These are phyloP conservation scores for Beauveria sp. DNA, from an alignment of 2,329 filamentous ascomycete genomes.

Conservation along the genomic window DNA sequence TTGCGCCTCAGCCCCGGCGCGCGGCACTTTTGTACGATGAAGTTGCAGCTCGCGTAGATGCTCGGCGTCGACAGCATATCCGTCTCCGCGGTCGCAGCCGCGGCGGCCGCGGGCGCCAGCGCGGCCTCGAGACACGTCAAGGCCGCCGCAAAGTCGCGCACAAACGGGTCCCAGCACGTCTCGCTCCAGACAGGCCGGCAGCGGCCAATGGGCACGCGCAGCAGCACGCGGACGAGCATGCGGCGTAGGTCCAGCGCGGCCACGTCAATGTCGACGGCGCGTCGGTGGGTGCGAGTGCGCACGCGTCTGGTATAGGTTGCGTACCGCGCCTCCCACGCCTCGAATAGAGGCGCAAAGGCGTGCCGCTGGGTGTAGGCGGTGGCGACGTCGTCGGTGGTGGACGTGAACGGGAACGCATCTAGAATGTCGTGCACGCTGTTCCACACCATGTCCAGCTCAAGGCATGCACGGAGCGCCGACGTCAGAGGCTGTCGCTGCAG, in stretches of 20 bases:
- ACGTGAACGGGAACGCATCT: background rate
- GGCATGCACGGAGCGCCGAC: background rate
- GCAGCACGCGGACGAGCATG: background rate
- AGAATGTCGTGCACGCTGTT: background rate
- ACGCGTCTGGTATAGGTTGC: background rate
- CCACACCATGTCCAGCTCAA: constrained; percentile 1
- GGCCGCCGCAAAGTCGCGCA: background rate
- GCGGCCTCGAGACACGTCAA: background rate
- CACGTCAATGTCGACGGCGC: background rate
- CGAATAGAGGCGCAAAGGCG: background rate
- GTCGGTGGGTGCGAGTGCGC: too few relatives aligned
- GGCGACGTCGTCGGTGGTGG: background rate
- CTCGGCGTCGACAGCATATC: background rate
- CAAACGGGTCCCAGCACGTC: background rate
- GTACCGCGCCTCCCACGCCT: background rate
- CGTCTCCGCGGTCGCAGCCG: too few relatives aligned
- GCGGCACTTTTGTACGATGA: background rate
- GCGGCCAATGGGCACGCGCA: background rate
- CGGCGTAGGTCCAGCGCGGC: background rate
- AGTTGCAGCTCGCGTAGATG: background rate
- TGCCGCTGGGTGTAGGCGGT: background rate
- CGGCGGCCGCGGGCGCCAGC: background rate
- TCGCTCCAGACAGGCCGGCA: background rate
- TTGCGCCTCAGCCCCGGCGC: background rate
- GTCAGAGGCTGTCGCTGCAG: background rate